These are phyloP conservation scores for Stagonosporopsis chrysanthemi DNA, from an alignment of 2,329 filamentous ascomycete genomes.

Conservation along the genomic window DNA sequence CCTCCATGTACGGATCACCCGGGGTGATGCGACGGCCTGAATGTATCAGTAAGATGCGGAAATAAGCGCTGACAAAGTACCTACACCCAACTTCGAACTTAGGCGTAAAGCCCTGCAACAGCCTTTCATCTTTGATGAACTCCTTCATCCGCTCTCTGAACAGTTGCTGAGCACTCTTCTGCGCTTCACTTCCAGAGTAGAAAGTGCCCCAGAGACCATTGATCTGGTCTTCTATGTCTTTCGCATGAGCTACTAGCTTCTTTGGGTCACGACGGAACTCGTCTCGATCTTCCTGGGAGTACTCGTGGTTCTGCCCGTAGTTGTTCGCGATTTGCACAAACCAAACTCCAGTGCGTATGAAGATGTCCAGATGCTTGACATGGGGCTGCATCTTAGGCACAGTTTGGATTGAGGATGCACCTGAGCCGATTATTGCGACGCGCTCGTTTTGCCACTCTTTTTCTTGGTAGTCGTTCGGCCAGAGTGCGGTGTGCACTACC, in stretches of 20 bases:
- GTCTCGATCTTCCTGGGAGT: conserved; percentile 53
- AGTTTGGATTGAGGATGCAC: conserved; percentile 56
- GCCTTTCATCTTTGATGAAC: conserved; percentile 59
- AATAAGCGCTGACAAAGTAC: conserved; percentile 2
- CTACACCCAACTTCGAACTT: conserved; percentile 56
- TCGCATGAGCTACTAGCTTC: conserved; percentile 54
- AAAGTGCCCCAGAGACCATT: conserved; percentile 59
- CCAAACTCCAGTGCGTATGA: conserved; percentile 56
- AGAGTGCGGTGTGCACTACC: conserved; percentile 55
- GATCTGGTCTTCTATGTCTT: conserved; percentile 56
- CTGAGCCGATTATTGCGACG: conserved; percentile 56
- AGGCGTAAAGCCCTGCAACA: conserved; percentile 58
- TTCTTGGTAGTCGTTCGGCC: conserved; percentile 56
- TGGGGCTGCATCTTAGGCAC: conserved; percentile 58
- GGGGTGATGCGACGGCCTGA: conserved; percentile 55
- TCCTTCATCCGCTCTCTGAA: conserved; percentile 58
- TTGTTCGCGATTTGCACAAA: conserved; percentile 58
- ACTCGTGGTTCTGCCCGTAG: conserved; percentile 55
- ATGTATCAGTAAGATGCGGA: too few species aligned
- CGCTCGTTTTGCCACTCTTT: conserved; percentile 52
- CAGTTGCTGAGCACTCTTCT: conserved; percentile 49
- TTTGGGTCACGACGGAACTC: conserved; percentile 54
- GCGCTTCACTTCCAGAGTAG: conserved; percentile 53
- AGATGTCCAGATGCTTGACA: conserved; percentile 56
- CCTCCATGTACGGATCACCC: conserved; percentile 60